Percentiles rank a stretch among this genome's conserved stretches.
Evolutionary conservation across 2,329 filamentous ascomycete genomes (phyloP).

Genomic region (Cladosporium sp.): DNA sequence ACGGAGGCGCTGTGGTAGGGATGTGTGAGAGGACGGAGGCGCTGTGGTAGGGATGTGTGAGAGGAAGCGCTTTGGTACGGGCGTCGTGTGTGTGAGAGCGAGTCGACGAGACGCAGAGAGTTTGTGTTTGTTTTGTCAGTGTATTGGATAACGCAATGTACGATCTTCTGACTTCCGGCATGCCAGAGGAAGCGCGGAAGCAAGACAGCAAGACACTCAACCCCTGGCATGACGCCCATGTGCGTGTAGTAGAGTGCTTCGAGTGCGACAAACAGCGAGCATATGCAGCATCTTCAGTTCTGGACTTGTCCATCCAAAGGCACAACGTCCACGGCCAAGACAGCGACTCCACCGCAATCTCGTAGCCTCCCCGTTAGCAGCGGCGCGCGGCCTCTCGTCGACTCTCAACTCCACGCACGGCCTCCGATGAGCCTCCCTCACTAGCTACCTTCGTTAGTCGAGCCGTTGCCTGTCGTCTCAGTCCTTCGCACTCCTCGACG

Average conservation of each 20-base stretch:
- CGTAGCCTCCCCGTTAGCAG: background rate
- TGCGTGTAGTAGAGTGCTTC: background rate
- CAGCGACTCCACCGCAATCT: conserved; percentile 9
- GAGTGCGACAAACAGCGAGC: background rate
- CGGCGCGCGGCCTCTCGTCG: background rate
- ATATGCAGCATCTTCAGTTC: background rate
- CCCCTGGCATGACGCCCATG: conserved; percentile 1
- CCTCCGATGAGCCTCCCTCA: background rate
- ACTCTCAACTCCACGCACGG: conserved; percentile 9
- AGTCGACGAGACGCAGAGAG: background rate
- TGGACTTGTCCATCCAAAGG: background rate
- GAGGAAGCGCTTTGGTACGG: no score
- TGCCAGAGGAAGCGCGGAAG: background rate
- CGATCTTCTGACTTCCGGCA: background rate
- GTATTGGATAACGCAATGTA: background rate
- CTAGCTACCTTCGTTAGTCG: conserved; percentile 1
- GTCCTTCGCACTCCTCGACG: background rate
- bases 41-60: no score
- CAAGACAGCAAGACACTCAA: background rate
- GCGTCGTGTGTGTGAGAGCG: background rate
- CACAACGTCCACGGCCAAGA: conserved; percentile 6
- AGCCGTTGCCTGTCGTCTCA: conserved; percentile 6
- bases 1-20: no score
- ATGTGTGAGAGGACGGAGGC: no score
- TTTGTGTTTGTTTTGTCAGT: background rate